These are phyloP conservation scores for Phytophthora pini DNA, from an alignment of 352 stramenopile genomes.

Conservation along the genomic window DNA sequence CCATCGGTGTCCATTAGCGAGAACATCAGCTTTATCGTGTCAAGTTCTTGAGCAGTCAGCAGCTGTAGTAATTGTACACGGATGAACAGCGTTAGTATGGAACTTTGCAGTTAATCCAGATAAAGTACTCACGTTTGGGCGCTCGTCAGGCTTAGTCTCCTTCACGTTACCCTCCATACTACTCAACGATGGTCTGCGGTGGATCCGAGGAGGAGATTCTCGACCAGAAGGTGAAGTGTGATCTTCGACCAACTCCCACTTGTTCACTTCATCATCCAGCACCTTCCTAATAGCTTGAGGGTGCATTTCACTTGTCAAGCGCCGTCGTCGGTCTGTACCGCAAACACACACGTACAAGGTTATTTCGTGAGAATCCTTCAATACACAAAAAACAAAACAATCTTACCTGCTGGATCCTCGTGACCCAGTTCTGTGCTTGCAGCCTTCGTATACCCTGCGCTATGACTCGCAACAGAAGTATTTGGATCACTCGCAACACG, in stretches of 20 bases:
- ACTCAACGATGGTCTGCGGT: conserved; percentile 25
- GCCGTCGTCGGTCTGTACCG: conserved; percentile 45
- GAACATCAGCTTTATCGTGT: conserved; percentile 85
- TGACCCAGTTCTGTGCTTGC: conserved; percentile 3
- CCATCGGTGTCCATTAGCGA: conserved; percentile 83
- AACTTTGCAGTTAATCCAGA: background rate
- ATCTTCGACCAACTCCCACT: conserved; percentile 72
- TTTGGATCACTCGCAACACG: background rate
- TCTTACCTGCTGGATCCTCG: conserved; percentile 30
- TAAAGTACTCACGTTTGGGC: conserved; percentile 35
- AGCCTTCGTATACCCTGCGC: background rate
- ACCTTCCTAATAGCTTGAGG: conserved; percentile 71
- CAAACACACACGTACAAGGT: background rate
- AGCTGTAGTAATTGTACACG: conserved; percentile 31
- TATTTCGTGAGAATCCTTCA: background rate
- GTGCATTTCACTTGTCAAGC: conserved; percentile 81
- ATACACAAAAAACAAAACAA: background rate
- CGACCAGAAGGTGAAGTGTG: conserved; percentile 1
- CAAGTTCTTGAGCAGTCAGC: conserved; percentile 66
- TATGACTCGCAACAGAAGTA: background rate
- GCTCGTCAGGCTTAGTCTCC: conserved; percentile 27
- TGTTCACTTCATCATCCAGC: conserved; percentile 69
- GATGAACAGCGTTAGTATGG: conserved; percentile 4
- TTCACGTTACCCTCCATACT: conserved; percentile 25
- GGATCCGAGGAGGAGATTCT: conserved; percentile 19